Evolutionary conservation across 208 protist species (phyloP), one percentile per base, ranked within the genome.

Genomic region (Trypanosoma melophagium): DNA sequence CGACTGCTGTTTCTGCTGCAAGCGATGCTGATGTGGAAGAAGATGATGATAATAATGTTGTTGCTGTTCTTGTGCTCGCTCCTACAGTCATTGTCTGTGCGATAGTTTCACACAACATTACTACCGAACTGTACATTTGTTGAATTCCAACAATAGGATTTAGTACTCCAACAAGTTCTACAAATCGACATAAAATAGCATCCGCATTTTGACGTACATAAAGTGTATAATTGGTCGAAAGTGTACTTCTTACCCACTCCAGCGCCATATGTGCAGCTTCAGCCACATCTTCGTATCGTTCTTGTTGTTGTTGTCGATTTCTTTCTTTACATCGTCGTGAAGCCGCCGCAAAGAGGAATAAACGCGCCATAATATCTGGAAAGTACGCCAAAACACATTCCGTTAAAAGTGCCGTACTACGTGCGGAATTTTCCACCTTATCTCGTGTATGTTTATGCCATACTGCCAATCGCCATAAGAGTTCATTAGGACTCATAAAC

Each of bases 131-230:
- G n/a, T 58, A 62, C 31, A 69, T 4, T 25, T 68, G 49, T 21
- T 51, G 31, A 10, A 69, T 12, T n/a, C 47, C 50, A 22, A 69
- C 22, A n/a, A 64, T 16, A 1, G 70, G 62, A 19, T 55, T 41
- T 21, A 69, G 17, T 4, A 41, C 42, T 16, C 70, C 63, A 25
- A 66, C 63, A 22, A 76, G 58, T 16, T 65, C 62, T 10, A 69
- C 63, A 53, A 76, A 52, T 17, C 57, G 53, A 65, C 70, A 76
- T 28, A 76, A 52, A 47, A 76, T 69, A 21, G 50, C 63, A 60
- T 76, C 70, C 10, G 49, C 63, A 44, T 76, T 17, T 16, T 49
- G 31, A 10, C 17, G 57, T 17, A 76, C 16, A 19, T 69, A 22
- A 25, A 38, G 0, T 16, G 13, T 28, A 35, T 60, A 66, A 10